These are phyloP conservation scores for Persicaria tinctoria DNA, from an alignment of 148 eudicot species.

Conservation along the genomic window DNA sequence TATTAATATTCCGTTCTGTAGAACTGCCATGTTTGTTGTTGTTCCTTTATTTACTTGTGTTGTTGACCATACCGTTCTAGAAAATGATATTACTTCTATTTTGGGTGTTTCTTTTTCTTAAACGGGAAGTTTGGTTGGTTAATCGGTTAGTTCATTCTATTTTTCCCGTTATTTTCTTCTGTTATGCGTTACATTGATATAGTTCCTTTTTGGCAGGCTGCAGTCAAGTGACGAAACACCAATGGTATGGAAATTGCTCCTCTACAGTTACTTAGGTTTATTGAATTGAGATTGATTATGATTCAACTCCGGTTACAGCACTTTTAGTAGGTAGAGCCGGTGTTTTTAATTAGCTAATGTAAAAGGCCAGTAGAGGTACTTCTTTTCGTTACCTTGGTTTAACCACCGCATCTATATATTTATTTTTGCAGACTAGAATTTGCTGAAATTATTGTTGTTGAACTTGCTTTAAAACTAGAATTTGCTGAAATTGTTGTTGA, in stretches of 20 bases:
- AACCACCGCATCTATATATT: too few species aligned
- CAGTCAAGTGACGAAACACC: slow-evolving; percentile 85
- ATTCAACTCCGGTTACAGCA: too few species aligned
- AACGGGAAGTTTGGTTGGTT: background rate
- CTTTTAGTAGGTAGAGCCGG: too few species aligned
- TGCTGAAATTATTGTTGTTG: too few species aligned
- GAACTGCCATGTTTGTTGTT: background rate
- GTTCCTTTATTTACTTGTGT: background rate
- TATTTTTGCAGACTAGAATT: too few species aligned
- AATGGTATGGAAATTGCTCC: slow-evolving; percentile 87
- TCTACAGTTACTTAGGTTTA: slow-evolving; percentile 36
- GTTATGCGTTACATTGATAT: too few species aligned
- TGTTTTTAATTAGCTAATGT: too few species aligned
- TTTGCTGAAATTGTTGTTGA: too few species aligned
- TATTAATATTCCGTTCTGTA: background rate
- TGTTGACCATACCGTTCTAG: background rate
- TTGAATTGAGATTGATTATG: too few species aligned
- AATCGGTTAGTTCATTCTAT: background rate
- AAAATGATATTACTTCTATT: background rate
- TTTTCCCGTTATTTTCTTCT: background rate
- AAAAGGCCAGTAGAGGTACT: too few species aligned
- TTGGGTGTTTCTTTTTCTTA: background rate
- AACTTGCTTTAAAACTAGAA: too few species aligned
- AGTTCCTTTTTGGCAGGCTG: slow-evolving; percentile 36
- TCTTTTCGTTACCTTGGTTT: too few species aligned